Conservation (phyloP, 345 rosid genomes). For the Populus ilicifolia region DNA sequence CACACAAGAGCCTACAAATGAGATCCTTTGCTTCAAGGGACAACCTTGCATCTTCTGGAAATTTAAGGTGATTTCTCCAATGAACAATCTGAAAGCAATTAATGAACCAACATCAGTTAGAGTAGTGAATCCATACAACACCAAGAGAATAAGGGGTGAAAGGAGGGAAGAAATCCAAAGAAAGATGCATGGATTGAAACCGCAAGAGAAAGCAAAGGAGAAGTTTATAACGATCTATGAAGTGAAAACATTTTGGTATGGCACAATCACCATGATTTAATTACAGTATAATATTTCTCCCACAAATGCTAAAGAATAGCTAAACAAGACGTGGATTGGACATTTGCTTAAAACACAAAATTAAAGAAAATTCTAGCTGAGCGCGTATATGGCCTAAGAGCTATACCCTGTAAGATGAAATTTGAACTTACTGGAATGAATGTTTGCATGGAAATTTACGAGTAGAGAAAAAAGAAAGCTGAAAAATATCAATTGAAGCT, state of each 20-base stretch:
- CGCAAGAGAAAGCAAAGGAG: neutral
- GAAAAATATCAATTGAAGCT: neutral
- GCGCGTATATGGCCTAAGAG: neutral
- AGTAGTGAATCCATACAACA: neutral
- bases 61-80: constrained; percentile 82
- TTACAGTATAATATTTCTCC: neutral
- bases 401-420: neutral
- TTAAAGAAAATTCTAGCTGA: neutral
- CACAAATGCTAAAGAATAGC: neutral
- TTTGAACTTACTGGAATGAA: neutral
- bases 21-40: constrained; percentile 83
- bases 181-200: neutral
- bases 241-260: constrained; percentile 2
- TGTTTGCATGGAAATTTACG: neutral
- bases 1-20: constrained; percentile 75
- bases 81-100: constrained; percentile 64
- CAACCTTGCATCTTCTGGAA: constrained; percentile 77
- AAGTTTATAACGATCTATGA: neutral
- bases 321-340: neutral
- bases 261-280: constrained; percentile 1
- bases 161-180: neutral
- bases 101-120: constrained; percentile 7
- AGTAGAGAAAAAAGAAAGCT: neutral
- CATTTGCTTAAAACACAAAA: neutral
- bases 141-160: neutral